These are phyloP conservation scores for Magnusiomyces tetraspermus DNA, from an alignment of 1,139 yeast genomes.

Conservation along the genomic window DNA sequence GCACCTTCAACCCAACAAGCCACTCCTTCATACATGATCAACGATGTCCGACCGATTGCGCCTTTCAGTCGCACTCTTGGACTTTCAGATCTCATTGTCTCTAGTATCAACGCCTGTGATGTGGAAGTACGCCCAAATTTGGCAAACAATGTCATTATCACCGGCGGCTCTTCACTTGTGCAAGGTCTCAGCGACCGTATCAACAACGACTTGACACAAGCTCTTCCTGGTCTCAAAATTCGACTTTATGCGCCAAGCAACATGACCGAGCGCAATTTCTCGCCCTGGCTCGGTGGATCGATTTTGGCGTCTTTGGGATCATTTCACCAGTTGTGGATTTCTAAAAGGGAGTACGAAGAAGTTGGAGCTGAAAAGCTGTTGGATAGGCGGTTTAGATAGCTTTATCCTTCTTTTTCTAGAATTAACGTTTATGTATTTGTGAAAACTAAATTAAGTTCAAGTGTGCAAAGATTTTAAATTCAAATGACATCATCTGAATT, in stretches of 20 bases:
- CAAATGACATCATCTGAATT: no score
- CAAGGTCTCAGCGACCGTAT: conserved; percentile 82
- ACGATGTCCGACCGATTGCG: conserved; percentile 13
- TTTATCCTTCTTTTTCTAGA: no score
- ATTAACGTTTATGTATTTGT: no score
- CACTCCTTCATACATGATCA: conserved; percentile 15
- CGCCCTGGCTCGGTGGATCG: conserved; percentile 94
- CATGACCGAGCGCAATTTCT: conserved; percentile 68
- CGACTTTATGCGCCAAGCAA: conserved; percentile 85
- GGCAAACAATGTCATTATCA: conserved; percentile 84
- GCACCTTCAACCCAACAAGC: no score
- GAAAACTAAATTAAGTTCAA: no score
- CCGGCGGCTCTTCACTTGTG: conserved; percentile 82
- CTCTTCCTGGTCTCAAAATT: conserved; percentile 86
- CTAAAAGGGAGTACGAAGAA: conserved; percentile 82
- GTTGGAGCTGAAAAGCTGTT: conserved; percentile 72
- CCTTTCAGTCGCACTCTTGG: conserved; percentile 36
- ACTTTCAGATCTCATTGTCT: conserved; percentile 58
- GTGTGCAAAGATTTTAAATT: no score
- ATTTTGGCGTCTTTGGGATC: conserved; percentile 88
- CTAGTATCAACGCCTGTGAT: conserved; percentile 57
- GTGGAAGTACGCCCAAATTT: conserved; percentile 84
- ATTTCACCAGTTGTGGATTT: conserved; percentile 96
- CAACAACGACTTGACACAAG: conserved; percentile 58
- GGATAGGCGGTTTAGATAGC: conserved; percentile 27